Evolutionary conservation across 805 yeast genomes (phyloP).

Genomic region (Gaillardinia entomophila): DNA sequence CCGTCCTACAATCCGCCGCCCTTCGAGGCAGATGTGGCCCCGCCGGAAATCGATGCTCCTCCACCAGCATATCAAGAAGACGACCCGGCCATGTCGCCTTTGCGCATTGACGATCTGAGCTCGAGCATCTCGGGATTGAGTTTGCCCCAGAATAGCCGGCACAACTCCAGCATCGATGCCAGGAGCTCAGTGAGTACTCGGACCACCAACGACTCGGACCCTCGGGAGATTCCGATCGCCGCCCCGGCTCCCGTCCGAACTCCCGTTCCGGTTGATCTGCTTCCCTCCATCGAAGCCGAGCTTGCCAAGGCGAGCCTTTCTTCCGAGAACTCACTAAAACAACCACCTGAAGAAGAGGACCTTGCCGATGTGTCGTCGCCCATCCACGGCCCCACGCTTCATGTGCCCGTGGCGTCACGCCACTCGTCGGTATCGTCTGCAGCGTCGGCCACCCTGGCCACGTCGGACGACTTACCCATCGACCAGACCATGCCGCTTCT

Average conservation of each 20-base stretch:
- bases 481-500: not conserved
- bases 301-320: too few relatives aligned
- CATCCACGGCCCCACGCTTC: not conserved
- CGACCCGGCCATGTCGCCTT: constrained; percentile 15
- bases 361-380: constrained; percentile 1
- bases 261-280: too few relatives aligned
- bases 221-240: too few relatives aligned
- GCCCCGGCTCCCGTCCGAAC: too few relatives aligned
- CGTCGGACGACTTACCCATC: not conserved
- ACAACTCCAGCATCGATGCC: too few relatives aligned
- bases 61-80: constrained; percentile 29
- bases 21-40: constrained; percentile 31
- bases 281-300: too few relatives aligned
- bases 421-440: not conserved
- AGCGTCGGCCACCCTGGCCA: not conserved
- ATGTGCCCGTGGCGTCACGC: not conserved
- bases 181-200: too few relatives aligned
- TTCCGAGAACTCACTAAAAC: too few relatives aligned
- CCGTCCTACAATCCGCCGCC: constrained; percentile 64
- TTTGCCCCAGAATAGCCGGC: too few relatives aligned
- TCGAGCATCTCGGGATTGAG: not conserved
- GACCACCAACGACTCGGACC: too few relatives aligned
- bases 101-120: constrained; percentile 12
- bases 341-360: constrained; percentile 1
- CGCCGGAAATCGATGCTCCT: constrained; percentile 10